Percentiles rank a stretch among this genome's conserved stretches.
Evolutionary conservation across 176 grass and related monocot genomes (phyloP).

Genomic region (Carex cristatella): DNA sequence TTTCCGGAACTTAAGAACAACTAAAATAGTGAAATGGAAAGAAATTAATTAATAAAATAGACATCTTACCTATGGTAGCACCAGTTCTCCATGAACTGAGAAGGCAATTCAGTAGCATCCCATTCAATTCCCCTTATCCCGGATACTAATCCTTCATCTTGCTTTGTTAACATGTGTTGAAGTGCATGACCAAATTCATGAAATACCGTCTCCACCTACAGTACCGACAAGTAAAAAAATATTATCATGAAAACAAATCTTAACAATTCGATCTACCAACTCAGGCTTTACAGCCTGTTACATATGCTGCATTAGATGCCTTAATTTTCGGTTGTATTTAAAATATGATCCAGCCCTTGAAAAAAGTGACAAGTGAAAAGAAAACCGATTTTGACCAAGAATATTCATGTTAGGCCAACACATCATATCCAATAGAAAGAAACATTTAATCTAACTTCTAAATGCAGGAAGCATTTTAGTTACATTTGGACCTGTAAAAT

Average conservation of each 20-base stretch:
- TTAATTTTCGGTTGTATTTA: background rate
- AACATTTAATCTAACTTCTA: background rate
- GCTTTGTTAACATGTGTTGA: slow-evolving; percentile 91
- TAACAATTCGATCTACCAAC: background rate
- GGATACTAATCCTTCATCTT: slow-evolving; percentile 83
- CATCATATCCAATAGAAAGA: background rate
- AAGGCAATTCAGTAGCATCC: slow-evolving; percentile 91
- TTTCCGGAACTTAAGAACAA: background rate
- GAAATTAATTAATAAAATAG: background rate
- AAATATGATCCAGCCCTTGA: background rate
- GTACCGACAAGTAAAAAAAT: background rate
- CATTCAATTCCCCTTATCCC: slow-evolving; percentile 81
- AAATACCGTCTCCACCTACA: slow-evolving; percentile 92
- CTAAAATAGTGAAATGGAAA: background rate
- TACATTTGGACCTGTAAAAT: background rate
- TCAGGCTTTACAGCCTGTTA: background rate
- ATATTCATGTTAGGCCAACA: background rate
- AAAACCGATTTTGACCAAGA: background rate
- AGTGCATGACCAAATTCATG: slow-evolving; percentile 96
- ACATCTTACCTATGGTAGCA: slow-evolving; percentile 70
- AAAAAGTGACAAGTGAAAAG: background rate
- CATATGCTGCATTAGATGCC: background rate
- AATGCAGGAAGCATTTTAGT: background rate
- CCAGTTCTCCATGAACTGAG: slow-evolving; percentile 98
- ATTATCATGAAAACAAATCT: background rate